Conservation (phyloP, 148 eudicot genomes). For the Polygonum aviculare region DNA sequence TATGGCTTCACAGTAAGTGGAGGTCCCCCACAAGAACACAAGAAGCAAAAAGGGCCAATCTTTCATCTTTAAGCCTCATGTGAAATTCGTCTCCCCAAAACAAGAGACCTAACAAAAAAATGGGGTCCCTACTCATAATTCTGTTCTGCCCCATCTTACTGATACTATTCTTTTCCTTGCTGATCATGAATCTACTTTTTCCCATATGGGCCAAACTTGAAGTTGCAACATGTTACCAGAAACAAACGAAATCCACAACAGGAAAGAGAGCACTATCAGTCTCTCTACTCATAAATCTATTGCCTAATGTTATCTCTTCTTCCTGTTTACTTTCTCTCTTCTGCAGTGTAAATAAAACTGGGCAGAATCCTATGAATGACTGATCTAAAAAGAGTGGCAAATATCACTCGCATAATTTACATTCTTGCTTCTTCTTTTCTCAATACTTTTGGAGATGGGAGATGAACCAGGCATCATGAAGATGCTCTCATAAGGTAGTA, state of each 20-base stretch:
- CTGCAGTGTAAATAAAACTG: not conserved
- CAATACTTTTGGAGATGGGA: not conserved
- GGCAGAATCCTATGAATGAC: conserved; percentile 6
- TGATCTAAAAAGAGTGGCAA: not conserved
- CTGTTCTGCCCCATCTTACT: not conserved
- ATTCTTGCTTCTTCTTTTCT: not conserved
- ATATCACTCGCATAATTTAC: not conserved
- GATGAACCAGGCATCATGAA: not conserved
- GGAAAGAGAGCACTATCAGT: not conserved
- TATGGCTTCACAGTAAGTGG: not conserved
- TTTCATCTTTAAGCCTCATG: conserved; percentile 8
- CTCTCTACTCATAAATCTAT: not conserved
- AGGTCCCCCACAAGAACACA: conserved; percentile 2
- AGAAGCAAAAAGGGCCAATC: conserved; percentile 4
- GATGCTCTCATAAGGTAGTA: conserved; percentile 3
- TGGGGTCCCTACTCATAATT: not conserved
- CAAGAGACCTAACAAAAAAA: not conserved
- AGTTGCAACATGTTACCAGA: not conserved
- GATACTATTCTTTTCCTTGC: not conserved
- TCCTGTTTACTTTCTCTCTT: not conserved
- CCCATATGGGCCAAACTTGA: conserved; percentile 5
- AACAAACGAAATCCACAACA: not conserved
- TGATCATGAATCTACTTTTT: not conserved
- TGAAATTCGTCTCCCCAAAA: not conserved
- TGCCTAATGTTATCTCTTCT: not conserved